A percentile compares a stretch with the other conserved stretches of the same genome.
phyloP scores from a whole-genome alignment of 2,329 filamentous ascomycete species.

The Fusarium succisae region DNA sequence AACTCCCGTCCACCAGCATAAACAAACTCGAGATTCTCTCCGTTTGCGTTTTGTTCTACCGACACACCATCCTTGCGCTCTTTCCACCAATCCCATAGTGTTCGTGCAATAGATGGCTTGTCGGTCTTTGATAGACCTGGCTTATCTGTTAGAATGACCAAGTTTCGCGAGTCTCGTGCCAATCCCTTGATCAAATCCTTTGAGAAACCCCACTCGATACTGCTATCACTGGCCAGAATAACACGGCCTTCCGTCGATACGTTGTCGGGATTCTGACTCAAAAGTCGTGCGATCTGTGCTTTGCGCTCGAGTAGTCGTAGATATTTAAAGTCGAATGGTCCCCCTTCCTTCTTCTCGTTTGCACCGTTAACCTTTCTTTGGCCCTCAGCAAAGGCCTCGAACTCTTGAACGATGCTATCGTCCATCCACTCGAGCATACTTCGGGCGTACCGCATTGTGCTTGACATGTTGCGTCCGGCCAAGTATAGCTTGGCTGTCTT shows the following conservation, averaged over 20 bases:
- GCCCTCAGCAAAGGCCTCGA: conserved; percentile 74
- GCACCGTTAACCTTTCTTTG: conserved; percentile 57
- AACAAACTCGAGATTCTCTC: conserved; percentile 71
- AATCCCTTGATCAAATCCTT: conserved; percentile 79
- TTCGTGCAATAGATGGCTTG: conserved; percentile 71
- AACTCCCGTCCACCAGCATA: conserved; percentile 71
- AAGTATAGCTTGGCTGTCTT: conserved; percentile 75
- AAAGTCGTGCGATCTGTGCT: conserved; percentile 78
- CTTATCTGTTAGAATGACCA: conserved; percentile 87
- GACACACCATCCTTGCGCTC: conserved; percentile 72
- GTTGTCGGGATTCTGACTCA: conserved; percentile 57
- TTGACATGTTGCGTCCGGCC: conserved; percentile 85
- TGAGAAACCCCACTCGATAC: conserved; percentile 94
- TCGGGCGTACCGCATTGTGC: conserved; percentile 88
- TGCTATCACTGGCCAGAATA: conserved; percentile 89
- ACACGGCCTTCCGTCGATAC: conserved; percentile 68
- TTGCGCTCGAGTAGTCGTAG: conserved; percentile 84
- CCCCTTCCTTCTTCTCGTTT: conserved; percentile 64
- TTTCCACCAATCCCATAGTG: conserved; percentile 83
- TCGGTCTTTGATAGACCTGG: conserved; percentile 54
- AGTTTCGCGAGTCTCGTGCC: conserved; percentile 79
- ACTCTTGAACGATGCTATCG: conserved; percentile 90
- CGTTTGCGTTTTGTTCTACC: conserved; percentile 63
- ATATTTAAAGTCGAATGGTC: conserved; percentile 91
- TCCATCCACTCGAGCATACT: conserved; percentile 99